These are phyloP conservation scores for Aspergillus intermedius DNA, from an alignment of 2,329 filamentous ascomycete species.

Conservation along the genomic window DNA sequence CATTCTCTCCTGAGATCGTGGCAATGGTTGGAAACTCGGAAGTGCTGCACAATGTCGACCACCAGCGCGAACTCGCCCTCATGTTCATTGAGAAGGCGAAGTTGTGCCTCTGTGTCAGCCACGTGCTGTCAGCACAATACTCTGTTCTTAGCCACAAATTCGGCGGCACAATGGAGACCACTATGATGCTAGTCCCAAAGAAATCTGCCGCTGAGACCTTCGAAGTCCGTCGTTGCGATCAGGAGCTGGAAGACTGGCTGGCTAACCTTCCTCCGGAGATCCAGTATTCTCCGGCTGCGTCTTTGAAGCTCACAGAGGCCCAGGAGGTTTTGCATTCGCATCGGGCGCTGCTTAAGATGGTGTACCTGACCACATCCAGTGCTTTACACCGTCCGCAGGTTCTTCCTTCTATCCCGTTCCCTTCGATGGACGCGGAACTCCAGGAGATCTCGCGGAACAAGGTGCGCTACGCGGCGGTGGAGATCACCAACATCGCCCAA, in stretches of 20 bases:
- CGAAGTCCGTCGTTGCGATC: slow-evolving; percentile 71
- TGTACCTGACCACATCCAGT: slow-evolving; percentile 85
- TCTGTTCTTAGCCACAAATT: slow-evolving; percentile 82
- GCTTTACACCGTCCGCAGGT: slow-evolving; percentile 89
- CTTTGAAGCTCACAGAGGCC: slow-evolving; percentile 45
- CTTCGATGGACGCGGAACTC: slow-evolving; percentile 56
- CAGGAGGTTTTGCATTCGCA: slow-evolving; percentile 58
- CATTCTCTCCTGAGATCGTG: slow-evolving; percentile 60
- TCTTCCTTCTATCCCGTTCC: slow-evolving; percentile 62
- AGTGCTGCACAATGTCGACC: slow-evolving; percentile 61
- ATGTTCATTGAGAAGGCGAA: slow-evolving; percentile 92
- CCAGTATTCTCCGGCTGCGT: slow-evolving; percentile 61
- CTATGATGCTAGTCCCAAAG: slow-evolving; percentile 87
- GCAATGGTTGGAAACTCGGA: slow-evolving; percentile 65
- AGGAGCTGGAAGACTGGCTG: slow-evolving; percentile 72
- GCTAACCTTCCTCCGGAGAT: slow-evolving; percentile 64
- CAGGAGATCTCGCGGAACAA: slow-evolving; percentile 77
- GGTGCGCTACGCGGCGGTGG: slow-evolving; percentile 74
- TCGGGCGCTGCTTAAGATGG: slow-evolving; percentile 82
- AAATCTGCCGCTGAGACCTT: slow-evolving; percentile 76
- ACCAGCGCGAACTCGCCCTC: slow-evolving; percentile 71
- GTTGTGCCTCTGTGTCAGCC: slow-evolving; percentile 80
- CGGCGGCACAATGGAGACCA: slow-evolving; percentile 62
- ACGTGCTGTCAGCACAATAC: slow-evolving; percentile 85
- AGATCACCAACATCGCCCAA: slow-evolving; percentile 78